Base-by-base conservation (phyloP, 306 rosid genomes). In the Sindora glabra region DNA sequence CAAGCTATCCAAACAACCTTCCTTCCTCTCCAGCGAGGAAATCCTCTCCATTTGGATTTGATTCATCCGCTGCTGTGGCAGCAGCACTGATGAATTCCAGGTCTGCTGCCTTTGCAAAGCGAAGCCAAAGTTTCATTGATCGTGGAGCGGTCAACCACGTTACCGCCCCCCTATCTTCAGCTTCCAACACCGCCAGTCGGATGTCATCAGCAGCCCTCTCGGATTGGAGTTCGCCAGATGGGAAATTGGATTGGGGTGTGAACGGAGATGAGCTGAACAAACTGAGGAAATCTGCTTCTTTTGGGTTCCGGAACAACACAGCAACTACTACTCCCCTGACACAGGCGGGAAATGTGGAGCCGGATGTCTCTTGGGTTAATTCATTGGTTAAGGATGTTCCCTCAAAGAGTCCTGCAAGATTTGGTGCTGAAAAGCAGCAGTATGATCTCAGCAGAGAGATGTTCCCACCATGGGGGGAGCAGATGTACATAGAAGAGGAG, bases 331-430 rank as follows among this genome's bases (percentile, higher is more conserved):
- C 72, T 27, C 36, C 69, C 52, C 8, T 61, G 39, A 39, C 57
- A 55, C 74, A 66, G 3, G 46, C 83, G 5, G 65, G 64, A 24
- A 59, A 75, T 15, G 84, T 56, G 3, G 99, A 94, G 66, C 97
- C 99, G 0, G 99, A 94, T 48, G 97, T 94, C 19, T 94, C 99
- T 0, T 94, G 99, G 99, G 99, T 94, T 60, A 71, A 89, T 63
- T 76, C 99, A 47, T 55, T 94, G 70, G 95, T 87, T 21, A 91
- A 72, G 48, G 97, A 91, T 36, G 97, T 76, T 18, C 83, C 96
- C 24, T 55, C 87, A 0, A 85, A 89, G 58, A 69, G 58, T 17
- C 48, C 84, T 5, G 80, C 67, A 47, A 41, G 46, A 58, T 79
- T 51, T 48, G 75, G 73, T n/a, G 46, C 74, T 3, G 87, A 79